A percentile compares a stretch with the other conserved stretches of the same genome.
Evolutionary conservation across 345 rosid genomes (phyloP).

Genomic region (Luvunga scandens): DNA sequence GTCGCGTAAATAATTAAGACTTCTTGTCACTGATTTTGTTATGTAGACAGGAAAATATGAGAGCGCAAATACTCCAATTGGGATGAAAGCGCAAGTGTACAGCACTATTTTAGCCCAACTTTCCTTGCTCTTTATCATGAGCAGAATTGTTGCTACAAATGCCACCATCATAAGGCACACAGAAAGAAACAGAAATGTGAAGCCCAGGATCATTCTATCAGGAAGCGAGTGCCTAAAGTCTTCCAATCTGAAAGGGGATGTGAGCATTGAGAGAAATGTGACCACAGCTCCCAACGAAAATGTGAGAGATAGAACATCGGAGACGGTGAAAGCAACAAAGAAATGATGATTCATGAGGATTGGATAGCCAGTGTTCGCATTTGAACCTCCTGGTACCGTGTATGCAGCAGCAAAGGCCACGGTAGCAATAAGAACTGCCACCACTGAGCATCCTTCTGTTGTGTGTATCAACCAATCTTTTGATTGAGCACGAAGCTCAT

Average conservation of each 20-base stretch:
- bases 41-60: neutral
- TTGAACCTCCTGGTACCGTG: conserved; percentile 27
- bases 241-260: conserved; percentile 16
- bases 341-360: conserved; percentile 12
- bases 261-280: conserved; percentile 24
- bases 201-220: neutral
- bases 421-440: conserved; percentile 25
- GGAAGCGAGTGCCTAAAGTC: conserved; percentile 11
- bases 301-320: conserved; percentile 20
- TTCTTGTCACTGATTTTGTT: neutral
- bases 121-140: conserved; percentile 3
- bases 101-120: conserved; percentile 3
- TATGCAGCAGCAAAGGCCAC: conserved; percentile 30
- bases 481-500: conserved; percentile 5
- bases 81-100: conserved; percentile 4
- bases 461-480: conserved; percentile 24
- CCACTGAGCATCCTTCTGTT: conserved; percentile 23
- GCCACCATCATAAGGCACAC: conserved; percentile 10
- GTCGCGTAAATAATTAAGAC: neutral
- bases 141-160: conserved; percentile 7
- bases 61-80: neutral
- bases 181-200: conserved; percentile 8
- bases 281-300: conserved; percentile 17
- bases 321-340: conserved; percentile 13
- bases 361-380: conserved; percentile 16